A percentile compares a stretch with the other conserved stretches of the same genome.
Evolutionary conservation across 306 rosid genomes (phyloP).

Genomic region (Cajanus cajan): DNA sequence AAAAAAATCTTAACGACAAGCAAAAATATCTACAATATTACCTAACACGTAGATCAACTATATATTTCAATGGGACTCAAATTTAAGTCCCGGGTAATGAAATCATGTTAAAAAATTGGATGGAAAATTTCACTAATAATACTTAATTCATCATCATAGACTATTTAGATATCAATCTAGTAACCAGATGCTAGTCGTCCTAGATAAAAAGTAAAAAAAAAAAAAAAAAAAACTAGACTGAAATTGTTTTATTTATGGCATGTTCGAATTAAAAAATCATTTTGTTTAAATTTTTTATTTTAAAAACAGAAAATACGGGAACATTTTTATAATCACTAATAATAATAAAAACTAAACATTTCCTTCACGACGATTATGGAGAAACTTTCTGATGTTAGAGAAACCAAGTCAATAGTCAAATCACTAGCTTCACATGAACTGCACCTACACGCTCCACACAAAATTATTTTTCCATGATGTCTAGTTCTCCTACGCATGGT

Average conservation of each 20-base stretch:
- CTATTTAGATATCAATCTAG: not conserved
- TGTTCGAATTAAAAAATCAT: not conserved
- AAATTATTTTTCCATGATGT: not conserved
- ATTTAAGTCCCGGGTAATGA: not conserved
- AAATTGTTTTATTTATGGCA: not conserved
- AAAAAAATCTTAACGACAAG: too few relatives aligned
- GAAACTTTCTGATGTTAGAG: not conserved
- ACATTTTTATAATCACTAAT: not conserved
- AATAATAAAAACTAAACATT: not conserved
- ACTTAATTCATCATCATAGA: not conserved
- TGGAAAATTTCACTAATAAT: not conserved
- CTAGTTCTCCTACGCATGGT: constrained; percentile 8
- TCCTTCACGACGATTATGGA: not conserved
- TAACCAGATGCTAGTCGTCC: not conserved
- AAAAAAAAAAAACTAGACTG: not conserved
- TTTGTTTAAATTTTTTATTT: not conserved
- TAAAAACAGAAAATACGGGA: not conserved
- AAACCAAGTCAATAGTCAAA: constrained; percentile 14
- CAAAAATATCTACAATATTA: too few relatives aligned
- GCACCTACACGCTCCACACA: not conserved
- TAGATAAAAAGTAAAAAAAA: not conserved
- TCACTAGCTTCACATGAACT: not conserved
- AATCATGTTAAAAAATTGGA: not conserved
- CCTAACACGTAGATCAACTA: not conserved
- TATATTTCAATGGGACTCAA: not conserved